Percentiles rank a stretch among this genome's conserved stretches.
phyloP scores from a whole-genome alignment of 306 rosid species.

The Gastrolobium bilobum region DNA sequence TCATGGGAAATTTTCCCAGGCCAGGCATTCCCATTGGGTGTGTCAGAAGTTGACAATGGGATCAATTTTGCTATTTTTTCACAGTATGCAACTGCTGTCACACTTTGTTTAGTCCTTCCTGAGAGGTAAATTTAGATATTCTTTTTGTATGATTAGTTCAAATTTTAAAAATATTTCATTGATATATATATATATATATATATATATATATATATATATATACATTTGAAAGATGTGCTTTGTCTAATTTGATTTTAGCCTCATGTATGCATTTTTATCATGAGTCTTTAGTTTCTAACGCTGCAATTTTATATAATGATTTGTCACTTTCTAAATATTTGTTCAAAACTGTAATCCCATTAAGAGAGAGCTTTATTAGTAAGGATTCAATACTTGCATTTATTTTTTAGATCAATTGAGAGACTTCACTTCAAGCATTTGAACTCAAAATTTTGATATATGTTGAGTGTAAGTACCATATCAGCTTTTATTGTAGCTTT shows the following conservation, averaged over 20 bases:
- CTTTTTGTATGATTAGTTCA: slow-evolving; percentile 23
- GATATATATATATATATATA: too few species aligned
- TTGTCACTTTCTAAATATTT: slow-evolving; percentile 29
- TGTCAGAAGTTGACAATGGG: slow-evolving; percentile 79
- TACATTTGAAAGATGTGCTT: slow-evolving; percentile 3
- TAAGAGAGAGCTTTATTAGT: slow-evolving; percentile 19
- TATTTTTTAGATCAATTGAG: slow-evolving; percentile 25
- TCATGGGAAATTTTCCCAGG: slow-evolving; percentile 73
- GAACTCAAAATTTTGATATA: slow-evolving; percentile 5
- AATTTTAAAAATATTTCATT: slow-evolving; percentile 10
- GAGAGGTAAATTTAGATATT: slow-evolving; percentile 63
- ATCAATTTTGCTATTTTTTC: slow-evolving; percentile 93
- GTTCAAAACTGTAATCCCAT: slow-evolving; percentile 19
- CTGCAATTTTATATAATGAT: slow-evolving; percentile 6
- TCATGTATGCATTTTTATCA: slow-evolving; percentile 15
- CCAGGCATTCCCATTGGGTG: slow-evolving; percentile 88
- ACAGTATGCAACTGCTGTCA: slow-evolving; percentile 87
- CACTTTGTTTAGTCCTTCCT: slow-evolving; percentile 73
- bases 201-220: neutral
- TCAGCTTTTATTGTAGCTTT: slow-evolving; percentile 21
- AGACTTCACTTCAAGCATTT: slow-evolving; percentile 18
- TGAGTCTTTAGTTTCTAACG: slow-evolving; percentile 23
- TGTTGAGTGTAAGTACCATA: neutral
- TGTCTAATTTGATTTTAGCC: slow-evolving; percentile 19
- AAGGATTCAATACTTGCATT: slow-evolving; percentile 23